A percentile compares a stretch with the other conserved stretches of the same genome.
These are phyloP conservation scores for Microsporum audouinii DNA, from an alignment of 2,329 filamentous ascomycete genomes.

Conservation along the genomic window DNA sequence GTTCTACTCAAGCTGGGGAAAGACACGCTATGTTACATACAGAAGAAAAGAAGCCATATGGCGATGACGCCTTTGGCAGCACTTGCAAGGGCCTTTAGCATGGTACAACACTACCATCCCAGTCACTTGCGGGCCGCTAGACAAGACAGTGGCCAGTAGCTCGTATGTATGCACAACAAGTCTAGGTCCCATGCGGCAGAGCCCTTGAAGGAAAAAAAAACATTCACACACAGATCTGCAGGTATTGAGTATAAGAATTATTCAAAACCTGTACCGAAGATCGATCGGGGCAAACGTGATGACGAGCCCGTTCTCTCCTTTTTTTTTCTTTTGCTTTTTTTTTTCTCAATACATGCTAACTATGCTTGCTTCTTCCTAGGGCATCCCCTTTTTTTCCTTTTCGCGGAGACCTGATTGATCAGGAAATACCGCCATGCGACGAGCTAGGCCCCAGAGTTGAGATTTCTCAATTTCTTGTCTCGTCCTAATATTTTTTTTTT, in stretches of 20 bases:
- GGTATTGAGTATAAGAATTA: too few relatives aligned
- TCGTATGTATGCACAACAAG: background rate
- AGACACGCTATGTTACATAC: background rate
- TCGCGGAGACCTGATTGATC: background rate
- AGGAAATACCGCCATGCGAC: background rate
- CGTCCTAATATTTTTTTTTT: background rate
- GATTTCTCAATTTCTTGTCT: background rate
- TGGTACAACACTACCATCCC: background rate
- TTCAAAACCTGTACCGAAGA: background rate
- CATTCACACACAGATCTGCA: too few relatives aligned
- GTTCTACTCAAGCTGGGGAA: background rate
- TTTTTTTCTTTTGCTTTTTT: background rate
- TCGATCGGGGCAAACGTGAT: background rate
- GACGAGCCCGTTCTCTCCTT: background rate
- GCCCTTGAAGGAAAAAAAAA: background rate
- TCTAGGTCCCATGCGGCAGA: background rate
- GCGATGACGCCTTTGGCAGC: background rate
- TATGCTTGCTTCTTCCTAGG: background rate
- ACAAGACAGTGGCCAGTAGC: background rate
- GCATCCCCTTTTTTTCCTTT: background rate
- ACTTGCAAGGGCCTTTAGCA: background rate
- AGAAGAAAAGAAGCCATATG: background rate
- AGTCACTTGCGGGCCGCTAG: background rate
- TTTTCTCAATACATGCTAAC: background rate
- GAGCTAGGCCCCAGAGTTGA: background rate